These are phyloP conservation scores for Fraxinus latifolia DNA, from an alignment of 305 asterid species.

Conservation along the genomic window DNA sequence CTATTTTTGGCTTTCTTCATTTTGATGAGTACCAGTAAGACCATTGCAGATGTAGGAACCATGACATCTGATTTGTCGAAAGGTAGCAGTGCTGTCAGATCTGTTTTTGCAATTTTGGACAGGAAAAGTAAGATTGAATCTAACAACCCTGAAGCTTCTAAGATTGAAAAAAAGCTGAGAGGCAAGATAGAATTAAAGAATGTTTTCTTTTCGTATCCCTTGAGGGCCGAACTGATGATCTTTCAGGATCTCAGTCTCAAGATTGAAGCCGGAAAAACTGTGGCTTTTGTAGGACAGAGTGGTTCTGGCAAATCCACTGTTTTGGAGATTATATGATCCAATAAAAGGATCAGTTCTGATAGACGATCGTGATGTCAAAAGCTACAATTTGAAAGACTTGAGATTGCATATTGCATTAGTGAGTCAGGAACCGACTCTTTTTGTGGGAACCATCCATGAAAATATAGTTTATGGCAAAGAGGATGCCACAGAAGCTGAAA, in stretches of 20 bases:
- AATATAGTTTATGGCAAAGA: conserved; percentile 46
- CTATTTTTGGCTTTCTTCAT: conserved; percentile 49
- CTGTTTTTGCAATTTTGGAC: conserved; percentile 38
- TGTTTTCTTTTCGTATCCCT: conserved; percentile 42
- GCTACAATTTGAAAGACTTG: conserved; percentile 41
- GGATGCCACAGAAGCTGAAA: conserved; percentile 43
- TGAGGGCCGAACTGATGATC: conserved; percentile 41
- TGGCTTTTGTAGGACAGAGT: conserved; percentile 54
- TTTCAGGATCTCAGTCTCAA: conserved; percentile 37
- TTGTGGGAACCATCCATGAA: conserved; percentile 46
- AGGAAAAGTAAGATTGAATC: conserved; percentile 39
- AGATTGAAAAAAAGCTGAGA: conserved; percentile 14
- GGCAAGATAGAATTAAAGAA: conserved; percentile 45
- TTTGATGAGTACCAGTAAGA: conserved; percentile 45
- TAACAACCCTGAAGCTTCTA: conserved; percentile 27
- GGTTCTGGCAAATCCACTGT: conserved; percentile 63
- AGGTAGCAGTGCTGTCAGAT: conserved; percentile 41
- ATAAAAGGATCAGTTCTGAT: conserved; percentile 40
- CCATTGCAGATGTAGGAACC: conserved; percentile 49
- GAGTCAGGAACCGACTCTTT: conserved; percentile 58
- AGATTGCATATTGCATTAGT: conserved; percentile 48
- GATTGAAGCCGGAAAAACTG: conserved; percentile 42
- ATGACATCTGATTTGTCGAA: conserved; percentile 48
- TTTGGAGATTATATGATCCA: conserved; percentile 52
- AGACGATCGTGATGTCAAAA: conserved; percentile 39